These are phyloP conservation scores for Saksenaea oblongispora DNA, from an alignment of 371 early-diverging fungal species.

Conservation along the genomic window DNA sequence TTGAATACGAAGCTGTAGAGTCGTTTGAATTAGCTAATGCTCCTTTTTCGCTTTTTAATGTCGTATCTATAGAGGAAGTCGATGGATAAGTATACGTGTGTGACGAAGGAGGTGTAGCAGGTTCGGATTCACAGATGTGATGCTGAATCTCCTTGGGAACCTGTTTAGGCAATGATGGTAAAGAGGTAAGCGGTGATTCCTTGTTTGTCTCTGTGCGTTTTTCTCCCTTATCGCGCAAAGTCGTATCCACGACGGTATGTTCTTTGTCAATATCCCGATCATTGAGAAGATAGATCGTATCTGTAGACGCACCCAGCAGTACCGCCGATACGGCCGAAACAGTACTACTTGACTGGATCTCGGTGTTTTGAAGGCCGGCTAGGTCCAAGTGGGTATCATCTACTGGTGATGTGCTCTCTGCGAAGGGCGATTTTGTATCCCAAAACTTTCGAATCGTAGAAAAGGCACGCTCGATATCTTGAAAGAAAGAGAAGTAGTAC, in stretches of 20 bases:
- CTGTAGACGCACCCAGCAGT: constrained; percentile 10
- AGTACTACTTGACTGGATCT: constrained; percentile 7
- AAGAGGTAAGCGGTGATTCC: not conserved
- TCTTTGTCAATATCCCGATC: not conserved
- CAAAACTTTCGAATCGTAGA: constrained; percentile 22
- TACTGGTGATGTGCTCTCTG: not conserved
- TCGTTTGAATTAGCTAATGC: not conserved
- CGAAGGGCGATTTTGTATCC: constrained; percentile 7
- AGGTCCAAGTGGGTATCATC: constrained; percentile 8
- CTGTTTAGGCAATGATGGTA: not conserved
- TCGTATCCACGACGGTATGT: not conserved
- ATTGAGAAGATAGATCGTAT: not conserved
- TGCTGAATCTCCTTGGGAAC: not conserved
- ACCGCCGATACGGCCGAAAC: constrained; percentile 17
- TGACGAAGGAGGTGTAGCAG: not conserved
- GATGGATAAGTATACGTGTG: not conserved
- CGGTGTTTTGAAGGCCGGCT: constrained; percentile 3
- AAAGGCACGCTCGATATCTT: constrained; percentile 37
- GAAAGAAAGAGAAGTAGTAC: constrained; percentile 73
- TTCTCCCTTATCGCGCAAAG: not conserved
- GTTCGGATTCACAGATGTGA: not conserved
- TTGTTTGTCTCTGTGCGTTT: not conserved
- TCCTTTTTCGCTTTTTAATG: not conserved
- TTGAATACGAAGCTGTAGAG: not conserved
- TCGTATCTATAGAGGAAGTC: not conserved